These are phyloP conservation scores for Trametes meyenii DNA, from an alignment of 768 basidiomycete genomes.

Conservation along the genomic window DNA sequence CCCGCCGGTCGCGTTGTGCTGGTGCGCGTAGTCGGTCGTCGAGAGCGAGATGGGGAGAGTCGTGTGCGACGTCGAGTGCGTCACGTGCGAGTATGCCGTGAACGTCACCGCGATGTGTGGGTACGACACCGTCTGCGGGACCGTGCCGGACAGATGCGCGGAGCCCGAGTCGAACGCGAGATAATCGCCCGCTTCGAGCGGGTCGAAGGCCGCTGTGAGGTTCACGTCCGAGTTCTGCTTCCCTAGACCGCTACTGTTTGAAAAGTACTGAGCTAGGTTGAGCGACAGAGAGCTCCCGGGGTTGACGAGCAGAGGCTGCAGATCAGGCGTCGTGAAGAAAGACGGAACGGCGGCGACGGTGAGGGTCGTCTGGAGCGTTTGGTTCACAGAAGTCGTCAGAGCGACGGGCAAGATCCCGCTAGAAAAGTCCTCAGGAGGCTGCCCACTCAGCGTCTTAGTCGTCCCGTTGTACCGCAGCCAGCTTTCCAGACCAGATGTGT, in stretches of 20 bases:
- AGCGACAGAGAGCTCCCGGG: slow-evolving; percentile 57
- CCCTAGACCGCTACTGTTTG: slow-evolving; percentile 43
- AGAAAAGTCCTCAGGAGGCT: slow-evolving; percentile 51
- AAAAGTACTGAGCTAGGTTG: slow-evolving; percentile 57
- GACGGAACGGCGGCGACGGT: slow-evolving; percentile 70
- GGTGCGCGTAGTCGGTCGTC: slow-evolving; percentile 41
- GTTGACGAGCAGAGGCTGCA: slow-evolving; percentile 59
- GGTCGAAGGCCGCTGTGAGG: slow-evolving; percentile 58
- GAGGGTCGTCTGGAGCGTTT: slow-evolving; percentile 65
- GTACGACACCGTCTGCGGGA: slow-evolving; percentile 51
- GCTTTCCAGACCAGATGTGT: slow-evolving; percentile 53
- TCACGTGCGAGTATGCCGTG: slow-evolving; percentile 65
- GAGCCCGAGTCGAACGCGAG: slow-evolving; percentile 52
- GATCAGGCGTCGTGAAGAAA: slow-evolving; percentile 61
- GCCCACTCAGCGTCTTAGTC: slow-evolving; percentile 64
- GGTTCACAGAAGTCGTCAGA: slow-evolving; percentile 66
- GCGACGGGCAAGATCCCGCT: slow-evolving; percentile 57
- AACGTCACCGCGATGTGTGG: slow-evolving; percentile 56
- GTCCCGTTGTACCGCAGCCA: slow-evolving; percentile 66
- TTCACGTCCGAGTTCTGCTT: slow-evolving; percentile 49
- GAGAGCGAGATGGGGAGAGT: slow-evolving; percentile 54
- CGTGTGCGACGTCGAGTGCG: slow-evolving; percentile 74
- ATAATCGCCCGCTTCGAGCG: slow-evolving; percentile 49
- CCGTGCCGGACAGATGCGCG: slow-evolving; percentile 54
- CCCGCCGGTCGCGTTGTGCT: slow-evolving; percentile 33